phyloP scores from a whole-genome alignment of 352 stramenopile species.

The Elongisporangium undulatum region DNA sequence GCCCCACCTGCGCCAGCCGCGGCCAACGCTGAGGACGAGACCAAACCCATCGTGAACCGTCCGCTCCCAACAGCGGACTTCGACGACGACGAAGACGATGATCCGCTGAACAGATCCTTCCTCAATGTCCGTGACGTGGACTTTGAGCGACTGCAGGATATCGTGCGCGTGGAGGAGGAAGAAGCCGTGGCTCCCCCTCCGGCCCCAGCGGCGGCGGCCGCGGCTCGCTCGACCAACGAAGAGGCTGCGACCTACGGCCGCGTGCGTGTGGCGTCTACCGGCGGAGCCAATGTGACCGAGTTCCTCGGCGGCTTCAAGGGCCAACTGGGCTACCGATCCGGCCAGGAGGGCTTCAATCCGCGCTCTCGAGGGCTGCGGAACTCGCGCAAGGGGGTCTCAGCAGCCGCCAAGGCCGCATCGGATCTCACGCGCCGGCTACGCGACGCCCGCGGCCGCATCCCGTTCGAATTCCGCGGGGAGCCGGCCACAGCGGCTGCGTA shows the following conservation, averaged over 20 bases:
- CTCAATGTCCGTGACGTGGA: constrained; percentile 51
- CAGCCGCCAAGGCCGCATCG: constrained; percentile 30
- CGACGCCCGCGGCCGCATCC: constrained; percentile 47
- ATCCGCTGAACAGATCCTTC: constrained; percentile 42
- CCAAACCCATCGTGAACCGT: constrained; percentile 12
- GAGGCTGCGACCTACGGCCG: constrained; percentile 9
- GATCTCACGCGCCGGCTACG: constrained; percentile 41
- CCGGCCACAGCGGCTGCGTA: constrained; percentile 16
- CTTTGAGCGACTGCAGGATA: constrained; percentile 14
- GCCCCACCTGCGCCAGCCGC: too few relatives aligned
- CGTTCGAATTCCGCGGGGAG: constrained; percentile 51
- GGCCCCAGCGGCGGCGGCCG: constrained; percentile 2
- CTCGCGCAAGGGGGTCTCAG: constrained; percentile 24
- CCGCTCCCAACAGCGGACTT: constrained; percentile 14
- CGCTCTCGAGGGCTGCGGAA: constrained; percentile 39
- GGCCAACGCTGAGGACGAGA: constrained; percentile 7
- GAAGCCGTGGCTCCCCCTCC: background rate
- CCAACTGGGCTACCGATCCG: constrained; percentile 34
- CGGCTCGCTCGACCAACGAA: constrained; percentile 3
- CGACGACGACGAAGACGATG: constrained; percentile 46
- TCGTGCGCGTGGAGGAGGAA: constrained; percentile 6
- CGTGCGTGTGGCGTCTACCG: constrained; percentile 31
- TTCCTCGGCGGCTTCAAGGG: constrained; percentile 67
- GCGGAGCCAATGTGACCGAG: constrained; percentile 41
- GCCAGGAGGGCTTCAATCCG: constrained; percentile 29